Evolutionary conservation across 1,284 basidiomycete species (phyloP), one percentile per base, ranked within the genome.

Genomic region (Pterulicium gracile): DNA sequence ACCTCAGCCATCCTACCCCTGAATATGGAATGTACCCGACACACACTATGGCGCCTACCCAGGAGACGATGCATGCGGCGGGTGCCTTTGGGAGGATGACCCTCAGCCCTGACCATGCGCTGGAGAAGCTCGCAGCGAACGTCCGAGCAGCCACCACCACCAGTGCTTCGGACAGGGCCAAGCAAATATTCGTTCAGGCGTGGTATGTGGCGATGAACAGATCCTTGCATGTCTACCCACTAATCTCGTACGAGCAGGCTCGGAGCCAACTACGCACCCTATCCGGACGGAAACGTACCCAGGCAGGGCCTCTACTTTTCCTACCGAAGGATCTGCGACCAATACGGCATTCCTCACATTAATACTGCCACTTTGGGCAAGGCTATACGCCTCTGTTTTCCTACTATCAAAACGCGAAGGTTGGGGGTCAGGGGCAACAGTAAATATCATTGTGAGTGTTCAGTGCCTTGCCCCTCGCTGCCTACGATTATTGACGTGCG

Each of bases 321-420:
- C 35, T 95, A 94, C 67, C 79, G 91, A 52, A 74, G 88, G 50
- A 81, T 91, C 47, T 94, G 90, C 64, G 86, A 89, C 65, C 81
- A 87, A 64, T 88, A 91, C 64, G 81, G 84, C 45, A 88, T 92
- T 54, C 87, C 87, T 50, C 88, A 92, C 58, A 90, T 94, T 69
- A 95, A 93, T 69, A 90, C 91, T 36, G 91, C 92, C 51, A 92
- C 90, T 3, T 75, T 95, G 56, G 91, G 91, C 52, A 95, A 96
- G 66, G 90, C 90, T 44, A 92, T 96, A 57, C 75, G 90, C 51
- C 77, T 88, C 48, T 91, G 88, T 63, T 96, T 91, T 68, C 88
- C 89, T 41, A 87, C 85, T 54, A 92, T 96, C 75, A 92, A 91
- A 74, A 95, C 91, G 41, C 75, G 92, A 54, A 81, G 92, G 49